These are phyloP conservation scores for Pythium dissotocum DNA, from an alignment of 352 stramenopile genomes.

Conservation along the genomic window DNA sequence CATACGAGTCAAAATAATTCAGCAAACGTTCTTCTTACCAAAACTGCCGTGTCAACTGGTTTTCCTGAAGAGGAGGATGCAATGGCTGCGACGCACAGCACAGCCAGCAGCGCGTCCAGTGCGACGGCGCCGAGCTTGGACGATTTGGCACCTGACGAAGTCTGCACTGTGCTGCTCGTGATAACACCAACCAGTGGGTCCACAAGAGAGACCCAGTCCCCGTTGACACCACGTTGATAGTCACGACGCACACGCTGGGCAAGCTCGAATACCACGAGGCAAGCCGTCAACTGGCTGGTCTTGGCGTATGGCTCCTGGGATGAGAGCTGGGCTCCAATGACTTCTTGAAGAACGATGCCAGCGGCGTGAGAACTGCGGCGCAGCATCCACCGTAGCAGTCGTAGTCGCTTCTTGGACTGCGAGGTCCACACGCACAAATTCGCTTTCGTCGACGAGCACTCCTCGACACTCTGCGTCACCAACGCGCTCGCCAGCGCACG, in stretches of 20 bases:
- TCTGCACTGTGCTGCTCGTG: conserved; percentile 4
- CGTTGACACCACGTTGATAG: background rate
- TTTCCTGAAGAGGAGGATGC: background rate
- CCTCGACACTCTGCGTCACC: conserved; percentile 42
- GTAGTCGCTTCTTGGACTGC: conserved; percentile 48
- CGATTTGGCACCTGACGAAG: conserved; percentile 35
- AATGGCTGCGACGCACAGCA: conserved; percentile 33
- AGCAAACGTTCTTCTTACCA: background rate
- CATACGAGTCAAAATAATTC: background rate
- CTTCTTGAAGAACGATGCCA: conserved; percentile 35
- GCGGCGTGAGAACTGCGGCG: background rate
- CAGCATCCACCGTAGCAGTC: conserved; percentile 60
- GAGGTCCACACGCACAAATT: conserved; percentile 62
- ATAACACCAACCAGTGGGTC: conserved; percentile 11
- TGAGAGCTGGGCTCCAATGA: conserved; percentile 23
- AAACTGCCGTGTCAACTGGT: conserved; percentile 2
- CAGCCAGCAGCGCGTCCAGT: conserved; percentile 52
- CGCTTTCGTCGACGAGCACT: conserved; percentile 42
- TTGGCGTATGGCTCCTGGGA: conserved; percentile 32
- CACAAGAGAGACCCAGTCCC: conserved; percentile 2
- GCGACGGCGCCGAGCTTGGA: conserved; percentile 55
- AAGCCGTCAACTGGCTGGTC: conserved; percentile 49
- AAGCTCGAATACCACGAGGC: conserved; percentile 64
- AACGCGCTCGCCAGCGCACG: conserved; percentile 37
- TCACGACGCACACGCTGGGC: conserved; percentile 35